Conservation (phyloP, 768 basidiomycete genomes). For the Leccinum aurantiacum region DNA sequence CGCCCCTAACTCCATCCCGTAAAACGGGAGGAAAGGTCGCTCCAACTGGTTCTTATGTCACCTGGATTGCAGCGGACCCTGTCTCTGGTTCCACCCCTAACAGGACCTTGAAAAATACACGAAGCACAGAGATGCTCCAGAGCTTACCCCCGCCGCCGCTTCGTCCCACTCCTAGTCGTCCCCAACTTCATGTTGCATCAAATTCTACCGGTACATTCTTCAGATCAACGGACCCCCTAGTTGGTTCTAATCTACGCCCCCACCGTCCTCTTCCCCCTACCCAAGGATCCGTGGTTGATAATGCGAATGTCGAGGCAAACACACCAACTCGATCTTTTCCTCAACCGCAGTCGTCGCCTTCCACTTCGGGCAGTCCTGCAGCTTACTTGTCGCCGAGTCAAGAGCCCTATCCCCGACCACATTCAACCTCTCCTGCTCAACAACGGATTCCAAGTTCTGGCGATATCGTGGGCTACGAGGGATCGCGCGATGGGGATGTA, state of each 20-base stretch:
- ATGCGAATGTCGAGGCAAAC: slow-evolving; percentile 18
- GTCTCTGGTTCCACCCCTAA: slow-evolving; percentile 35
- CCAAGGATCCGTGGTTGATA: slow-evolving; percentile 23
- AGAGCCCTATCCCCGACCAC: slow-evolving; percentile 64
- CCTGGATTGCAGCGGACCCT: slow-evolving; percentile 35
- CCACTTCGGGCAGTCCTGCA: slow-evolving; percentile 18
- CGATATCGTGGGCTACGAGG: slow-evolving; percentile 21
- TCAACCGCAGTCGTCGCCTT: slow-evolving; percentile 28
- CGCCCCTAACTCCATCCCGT: slow-evolving; percentile 11
- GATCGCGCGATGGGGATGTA: slow-evolving; percentile 29
- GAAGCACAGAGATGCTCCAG: slow-evolving; percentile 32
- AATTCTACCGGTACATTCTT: slow-evolving; percentile 12
- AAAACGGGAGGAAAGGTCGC: slow-evolving; percentile 27
- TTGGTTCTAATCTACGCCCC: slow-evolving; percentile 20
- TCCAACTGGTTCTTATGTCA: slow-evolving; percentile 22
- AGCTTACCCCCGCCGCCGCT: slow-evolving; percentile 21
- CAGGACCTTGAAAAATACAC: slow-evolving; percentile 26
- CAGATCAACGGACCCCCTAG: slow-evolving; percentile 21
- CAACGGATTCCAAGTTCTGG: slow-evolving; percentile 27
- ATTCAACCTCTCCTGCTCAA: slow-evolving; percentile 49
- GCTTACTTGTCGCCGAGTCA: slow-evolving; percentile 44
- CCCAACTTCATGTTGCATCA: slow-evolving; percentile 25
- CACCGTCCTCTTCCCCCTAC: slow-evolving; percentile 34
- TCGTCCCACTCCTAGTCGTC: slow-evolving; percentile 32
- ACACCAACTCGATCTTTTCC: slow-evolving; percentile 20